A percentile compares a stretch with the other conserved stretches of the same genome.
Evolutionary conservation across 352 stramenopile genomes (phyloP).

Genomic region (Vaucheria bursata): DNA sequence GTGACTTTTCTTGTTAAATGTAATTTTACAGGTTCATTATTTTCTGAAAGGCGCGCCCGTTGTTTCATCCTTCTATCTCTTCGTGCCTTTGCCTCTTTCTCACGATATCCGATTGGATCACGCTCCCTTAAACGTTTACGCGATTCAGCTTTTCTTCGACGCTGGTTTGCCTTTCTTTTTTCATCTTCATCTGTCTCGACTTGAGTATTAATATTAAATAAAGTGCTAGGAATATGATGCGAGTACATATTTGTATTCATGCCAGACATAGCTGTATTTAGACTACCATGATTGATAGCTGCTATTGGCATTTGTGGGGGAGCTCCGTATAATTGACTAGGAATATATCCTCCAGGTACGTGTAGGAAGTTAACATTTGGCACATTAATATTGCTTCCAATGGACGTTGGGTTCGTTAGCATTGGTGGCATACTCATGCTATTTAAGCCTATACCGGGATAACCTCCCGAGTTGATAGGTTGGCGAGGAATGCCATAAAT

Average conservation of each 20-base stretch:
- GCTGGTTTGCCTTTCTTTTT: not conserved
- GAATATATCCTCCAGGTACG: not conserved
- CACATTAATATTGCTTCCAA: not conserved
- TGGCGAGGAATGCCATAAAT: not conserved
- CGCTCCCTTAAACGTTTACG: not conserved
- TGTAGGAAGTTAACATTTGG: not conserved
- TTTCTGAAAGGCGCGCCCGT: not conserved
- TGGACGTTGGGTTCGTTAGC: not conserved
- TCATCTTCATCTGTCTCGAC: not conserved
- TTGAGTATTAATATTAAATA: not conserved
- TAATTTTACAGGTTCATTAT: not conserved
- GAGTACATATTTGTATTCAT: not conserved
- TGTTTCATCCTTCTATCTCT: not conserved
- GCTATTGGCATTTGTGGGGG: not conserved
- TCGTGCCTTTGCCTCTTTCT: slow-evolving; percentile 4
- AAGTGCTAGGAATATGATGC: not conserved
- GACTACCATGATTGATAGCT: not conserved
- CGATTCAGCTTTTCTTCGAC: not conserved
- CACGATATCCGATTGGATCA: not conserved
- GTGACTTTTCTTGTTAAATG: too few species aligned
- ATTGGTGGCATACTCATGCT: not conserved
- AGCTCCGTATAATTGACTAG: not conserved
- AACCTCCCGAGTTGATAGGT: not conserved
- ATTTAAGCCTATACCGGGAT: not conserved
- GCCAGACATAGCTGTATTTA: not conserved